A percentile compares a stretch with the other conserved stretches of the same genome.
Conservation (phyloP, 2,329 filamentous ascomycete genomes). For the Colletotrichum tamarilloi region DNA sequence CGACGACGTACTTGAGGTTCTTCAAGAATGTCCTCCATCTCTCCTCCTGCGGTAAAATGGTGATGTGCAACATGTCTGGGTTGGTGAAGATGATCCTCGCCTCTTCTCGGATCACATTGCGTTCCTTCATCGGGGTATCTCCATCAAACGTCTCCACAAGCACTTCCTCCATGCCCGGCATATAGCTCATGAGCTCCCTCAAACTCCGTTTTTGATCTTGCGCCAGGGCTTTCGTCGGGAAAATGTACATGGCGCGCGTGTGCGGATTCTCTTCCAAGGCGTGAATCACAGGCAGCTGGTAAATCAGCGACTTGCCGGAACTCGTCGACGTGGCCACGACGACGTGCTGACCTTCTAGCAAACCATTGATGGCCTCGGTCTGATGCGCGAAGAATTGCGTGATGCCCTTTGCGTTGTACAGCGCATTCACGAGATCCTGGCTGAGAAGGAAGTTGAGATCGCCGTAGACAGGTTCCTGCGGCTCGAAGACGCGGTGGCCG, state of each 20-base stretch:
- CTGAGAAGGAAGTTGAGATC: slow-evolving; percentile 88
- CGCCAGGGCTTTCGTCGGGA: slow-evolving; percentile 95
- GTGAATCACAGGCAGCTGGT: slow-evolving; percentile 91
- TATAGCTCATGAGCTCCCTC: slow-evolving; percentile 84
- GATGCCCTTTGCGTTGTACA: slow-evolving; percentile 93
- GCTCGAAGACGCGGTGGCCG: slow-evolving; percentile 90
- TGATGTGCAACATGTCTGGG: slow-evolving; percentile 96
- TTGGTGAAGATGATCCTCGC: slow-evolving; percentile 97
- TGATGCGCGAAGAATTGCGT: slow-evolving; percentile 91
- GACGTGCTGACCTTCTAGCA: slow-evolving; percentile 85
- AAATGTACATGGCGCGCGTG: slow-evolving; percentile 95
- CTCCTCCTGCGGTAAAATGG: slow-evolving; percentile 91
- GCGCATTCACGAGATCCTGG: slow-evolving; percentile 91
- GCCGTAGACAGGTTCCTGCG: slow-evolving; percentile 83
- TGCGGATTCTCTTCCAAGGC: slow-evolving; percentile 81
- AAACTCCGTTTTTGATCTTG: slow-evolving; percentile 94
- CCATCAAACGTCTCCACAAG: slow-evolving; percentile 96
- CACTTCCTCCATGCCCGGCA: slow-evolving; percentile 79
- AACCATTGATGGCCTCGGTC: slow-evolving; percentile 89
- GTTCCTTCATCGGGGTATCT: slow-evolving; percentile 85
- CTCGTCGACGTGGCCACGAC: slow-evolving; percentile 96
- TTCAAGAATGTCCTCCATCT: slow-evolving; percentile 89
- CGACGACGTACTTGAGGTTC: slow-evolving; percentile 90
- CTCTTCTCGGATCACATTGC: slow-evolving; percentile 85
- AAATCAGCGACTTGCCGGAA: slow-evolving; percentile 98